A percentile compares a stretch with the other conserved stretches of the same genome.
Evolutionary conservation across 2,329 filamentous ascomycete genomes (phyloP).

Genomic region (Microsporum canis): DNA sequence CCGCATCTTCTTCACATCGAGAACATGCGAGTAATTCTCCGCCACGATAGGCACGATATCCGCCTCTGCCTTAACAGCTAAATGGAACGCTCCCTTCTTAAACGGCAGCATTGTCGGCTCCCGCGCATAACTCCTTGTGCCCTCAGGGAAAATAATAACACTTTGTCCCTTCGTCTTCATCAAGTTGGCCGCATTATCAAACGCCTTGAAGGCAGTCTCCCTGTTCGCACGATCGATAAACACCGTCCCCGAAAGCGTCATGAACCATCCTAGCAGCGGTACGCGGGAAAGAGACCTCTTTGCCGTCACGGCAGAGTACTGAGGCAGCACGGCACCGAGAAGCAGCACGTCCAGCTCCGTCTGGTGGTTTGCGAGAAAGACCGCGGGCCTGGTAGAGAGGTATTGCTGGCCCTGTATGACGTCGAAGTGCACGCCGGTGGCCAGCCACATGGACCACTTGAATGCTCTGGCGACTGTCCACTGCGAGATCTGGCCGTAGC

Average conservation of each 20-base stretch:
- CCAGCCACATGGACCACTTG: conserved; percentile 62
- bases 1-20: conserved; percentile 51
- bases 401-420: conserved; percentile 55
- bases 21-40: conserved; percentile 65
- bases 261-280: conserved; percentile 92
- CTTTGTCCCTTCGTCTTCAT: conserved; percentile 59
- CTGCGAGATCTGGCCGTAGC: conserved; percentile 66
- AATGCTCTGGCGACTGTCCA: conserved; percentile 73
- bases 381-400: conserved; percentile 62
- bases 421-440: conserved; percentile 67
- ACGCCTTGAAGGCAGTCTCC: conserved; percentile 70
- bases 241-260: conserved; percentile 72
- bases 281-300: conserved; percentile 70
- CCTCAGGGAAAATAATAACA: conserved; percentile 55
- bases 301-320: conserved; percentile 83
- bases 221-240: conserved; percentile 90
- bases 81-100: conserved; percentile 97
- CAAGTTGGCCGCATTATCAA: conserved; percentile 68
- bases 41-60: conserved; percentile 79
- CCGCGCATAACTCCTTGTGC: conserved; percentile 78
- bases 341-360: conserved; percentile 89
- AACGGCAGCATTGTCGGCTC: conserved; percentile 80
- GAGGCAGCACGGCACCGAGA: conserved; percentile 79
- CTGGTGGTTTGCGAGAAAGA: conserved; percentile 93
- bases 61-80: conserved; percentile 86